phyloP scores from a whole-genome alignment of 192 early-diverging fungal species.

The Entomortierella lignicola region DNA sequence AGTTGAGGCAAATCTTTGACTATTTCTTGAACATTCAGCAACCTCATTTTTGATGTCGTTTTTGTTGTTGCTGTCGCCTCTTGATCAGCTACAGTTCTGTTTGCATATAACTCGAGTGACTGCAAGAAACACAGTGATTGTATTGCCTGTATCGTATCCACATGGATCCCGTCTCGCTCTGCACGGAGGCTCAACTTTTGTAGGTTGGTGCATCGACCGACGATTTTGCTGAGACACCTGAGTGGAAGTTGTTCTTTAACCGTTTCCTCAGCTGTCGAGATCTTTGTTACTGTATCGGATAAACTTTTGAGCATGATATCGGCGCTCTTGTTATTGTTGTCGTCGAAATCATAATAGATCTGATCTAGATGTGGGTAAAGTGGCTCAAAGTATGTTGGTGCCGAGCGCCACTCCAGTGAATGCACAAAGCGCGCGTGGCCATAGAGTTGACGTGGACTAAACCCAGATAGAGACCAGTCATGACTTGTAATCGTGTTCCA shows the following conservation, averaged over 20 bases:
- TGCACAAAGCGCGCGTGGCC: constrained; percentile 23
- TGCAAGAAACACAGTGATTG: constrained; percentile 8
- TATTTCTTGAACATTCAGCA: constrained; percentile 16
- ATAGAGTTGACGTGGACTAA: constrained; percentile 19
- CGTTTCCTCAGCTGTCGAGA: background rate
- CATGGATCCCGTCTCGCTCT: constrained; percentile 5
- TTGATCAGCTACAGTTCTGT: constrained; percentile 4
- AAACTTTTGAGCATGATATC: background rate
- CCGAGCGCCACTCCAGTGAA: constrained; percentile 6
- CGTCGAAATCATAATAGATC: too few species aligned
- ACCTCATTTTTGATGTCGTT: background rate
- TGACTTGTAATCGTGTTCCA: constrained; percentile 8
- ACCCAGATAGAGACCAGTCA: constrained; percentile 15
- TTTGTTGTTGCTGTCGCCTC: background rate
- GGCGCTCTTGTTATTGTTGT: too few species aligned
- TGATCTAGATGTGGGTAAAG: background rate
- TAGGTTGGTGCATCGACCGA: constrained; percentile 13
- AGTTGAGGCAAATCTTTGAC: constrained; percentile 8
- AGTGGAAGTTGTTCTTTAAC: constrained; percentile 11
- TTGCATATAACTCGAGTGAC: constrained; percentile 5
- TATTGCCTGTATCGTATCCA: constrained; percentile 3
- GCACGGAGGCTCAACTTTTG: constrained; percentile 17
- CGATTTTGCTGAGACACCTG: constrained; percentile 16
- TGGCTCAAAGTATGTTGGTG: background rate
- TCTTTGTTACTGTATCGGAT: background rate